Percentiles rank a stretch among this genome's conserved stretches.
These are phyloP conservation scores for Candida odintsovae DNA, from an alignment of 805 yeast genomes.

Conservation along the genomic window DNA sequence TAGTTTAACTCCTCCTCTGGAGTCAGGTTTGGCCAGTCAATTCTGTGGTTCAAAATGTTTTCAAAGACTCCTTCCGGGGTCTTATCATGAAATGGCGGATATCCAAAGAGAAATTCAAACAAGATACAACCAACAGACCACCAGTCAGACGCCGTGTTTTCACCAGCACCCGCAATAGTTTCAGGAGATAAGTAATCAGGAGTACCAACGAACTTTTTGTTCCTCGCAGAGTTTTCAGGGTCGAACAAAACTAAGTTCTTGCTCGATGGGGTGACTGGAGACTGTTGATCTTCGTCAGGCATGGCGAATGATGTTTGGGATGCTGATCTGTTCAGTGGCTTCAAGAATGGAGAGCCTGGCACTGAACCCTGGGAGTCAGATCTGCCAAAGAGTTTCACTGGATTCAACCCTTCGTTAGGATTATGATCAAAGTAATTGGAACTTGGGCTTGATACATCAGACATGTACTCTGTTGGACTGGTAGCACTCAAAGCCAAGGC, in stretches of 20 bases:
- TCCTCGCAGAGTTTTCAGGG: slow-evolving; percentile 52
- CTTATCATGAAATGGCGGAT: slow-evolving; percentile 87
- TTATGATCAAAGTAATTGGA: slow-evolving; percentile 23
- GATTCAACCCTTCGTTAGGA: slow-evolving; percentile 1
- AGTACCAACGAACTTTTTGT: slow-evolving; percentile 82
- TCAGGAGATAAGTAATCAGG: slow-evolving; percentile 98
- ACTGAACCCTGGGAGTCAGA: slow-evolving; percentile 14
- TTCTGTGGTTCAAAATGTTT: slow-evolving; percentile 65
- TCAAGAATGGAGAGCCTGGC: slow-evolving; percentile 41
- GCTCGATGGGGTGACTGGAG: slow-evolving; percentile 6
- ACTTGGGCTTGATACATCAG: slow-evolving; percentile 24
- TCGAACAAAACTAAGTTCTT: slow-evolving; percentile 62
- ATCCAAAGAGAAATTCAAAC: slow-evolving; percentile 88
- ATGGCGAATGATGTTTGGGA: slow-evolving; percentile 55
- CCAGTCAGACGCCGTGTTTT: slow-evolving; percentile 88
- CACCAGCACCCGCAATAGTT: slow-evolving; percentile 79
- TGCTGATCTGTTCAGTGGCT: slow-evolving; percentile 42
- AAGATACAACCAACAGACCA: slow-evolving; percentile 97
- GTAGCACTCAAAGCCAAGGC: slow-evolving; percentile 15
- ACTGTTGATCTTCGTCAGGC: slow-evolving; percentile 39
- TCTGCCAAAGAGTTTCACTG: slow-evolving; percentile 2
- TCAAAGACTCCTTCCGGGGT: slow-evolving; percentile 78
- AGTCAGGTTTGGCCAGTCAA: slow-evolving; percentile 78
- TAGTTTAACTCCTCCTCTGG: slow-evolving; percentile 46
- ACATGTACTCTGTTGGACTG: slow-evolving; percentile 9